These are phyloP conservation scores for Paramecium biaurelia DNA, from an alignment of 73 alveolate species.

Conservation along the genomic window DNA sequence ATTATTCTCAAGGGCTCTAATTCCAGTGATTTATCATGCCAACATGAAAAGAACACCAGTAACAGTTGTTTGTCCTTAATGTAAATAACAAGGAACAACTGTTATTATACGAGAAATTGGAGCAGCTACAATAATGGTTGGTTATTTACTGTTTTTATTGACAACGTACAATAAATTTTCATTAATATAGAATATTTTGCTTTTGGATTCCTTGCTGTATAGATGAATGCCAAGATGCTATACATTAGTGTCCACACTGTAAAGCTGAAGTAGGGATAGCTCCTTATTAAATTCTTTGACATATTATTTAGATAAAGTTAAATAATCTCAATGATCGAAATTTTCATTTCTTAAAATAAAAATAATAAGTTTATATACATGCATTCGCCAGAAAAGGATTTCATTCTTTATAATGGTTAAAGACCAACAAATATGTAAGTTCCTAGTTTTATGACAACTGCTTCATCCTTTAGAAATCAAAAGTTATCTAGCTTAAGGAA, in stretches of 20 bases:
- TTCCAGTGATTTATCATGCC: not conserved
- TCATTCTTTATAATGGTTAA: not conserved
- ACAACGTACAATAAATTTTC: not conserved
- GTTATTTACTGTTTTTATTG: not conserved
- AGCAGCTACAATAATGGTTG: not conserved
- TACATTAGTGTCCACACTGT: slow-evolving; percentile 10
- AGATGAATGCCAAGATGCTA: not conserved
- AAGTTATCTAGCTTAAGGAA: slow-evolving; percentile 7
- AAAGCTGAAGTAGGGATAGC: not conserved
- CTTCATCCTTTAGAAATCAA: not conserved
- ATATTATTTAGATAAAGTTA: not conserved
- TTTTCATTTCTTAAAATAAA: not conserved
- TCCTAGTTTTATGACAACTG: slow-evolving; percentile 9
- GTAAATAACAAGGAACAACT: not conserved
- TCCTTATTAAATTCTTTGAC: not conserved
- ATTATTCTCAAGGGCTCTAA: not conserved
- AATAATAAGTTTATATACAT: not conserved
- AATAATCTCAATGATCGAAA: not conserved
- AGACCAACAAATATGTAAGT: not conserved
- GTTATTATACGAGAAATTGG: not conserved
- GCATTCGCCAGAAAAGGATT: slow-evolving; percentile 2
- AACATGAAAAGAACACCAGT: not conserved
- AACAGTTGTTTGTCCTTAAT: not conserved
- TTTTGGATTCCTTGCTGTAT: slow-evolving; percentile 26
- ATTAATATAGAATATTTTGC: not conserved